Evolutionary conservation across 139 green algal genomes (phyloP).

Genomic region (Closterium sp.): DNA sequence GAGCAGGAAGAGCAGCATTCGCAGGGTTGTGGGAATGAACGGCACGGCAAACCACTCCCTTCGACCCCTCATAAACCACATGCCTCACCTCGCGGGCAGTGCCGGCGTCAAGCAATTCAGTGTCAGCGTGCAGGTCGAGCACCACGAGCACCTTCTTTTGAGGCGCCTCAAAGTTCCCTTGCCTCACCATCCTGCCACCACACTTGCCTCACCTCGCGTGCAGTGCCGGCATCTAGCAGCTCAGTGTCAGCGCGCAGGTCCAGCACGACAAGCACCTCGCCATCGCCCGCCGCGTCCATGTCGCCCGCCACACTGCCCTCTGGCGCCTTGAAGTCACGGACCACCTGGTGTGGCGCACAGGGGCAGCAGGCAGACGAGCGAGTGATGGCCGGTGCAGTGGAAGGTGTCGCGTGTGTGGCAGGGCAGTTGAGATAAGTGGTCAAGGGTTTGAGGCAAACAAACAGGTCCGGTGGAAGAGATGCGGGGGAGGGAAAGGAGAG

Average conservation of each 20-base stretch:
- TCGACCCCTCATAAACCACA: not conserved
- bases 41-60: too few species aligned
- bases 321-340: slow-evolving; percentile 77
- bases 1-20: too few species aligned
- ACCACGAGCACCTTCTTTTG: slow-evolving; percentile 79
- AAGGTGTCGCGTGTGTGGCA: not conserved
- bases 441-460: not conserved
- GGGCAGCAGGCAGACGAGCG: not conserved
- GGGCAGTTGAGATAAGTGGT: not conserved
- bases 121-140: slow-evolving; percentile 77
- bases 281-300: slow-evolving; percentile 78
- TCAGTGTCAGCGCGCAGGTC: slow-evolving; percentile 72
- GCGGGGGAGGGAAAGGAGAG: too few species aligned
- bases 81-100: slow-evolving; percentile 77
- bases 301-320: slow-evolving; percentile 58
- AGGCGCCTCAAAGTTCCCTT: slow-evolving; percentile 35
- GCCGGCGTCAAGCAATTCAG: slow-evolving; percentile 68
- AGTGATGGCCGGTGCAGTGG: not conserved
- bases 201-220: slow-evolving; percentile 71
- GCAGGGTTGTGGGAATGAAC: too few species aligned
- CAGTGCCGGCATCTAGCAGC: slow-evolving; percentile 72
- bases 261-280: slow-evolving; percentile 86
- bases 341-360: slow-evolving; percentile 1
- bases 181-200: too few species aligned
- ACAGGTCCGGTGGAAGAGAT: too few species aligned